These are phyloP conservation scores for Fusarium incarnatum DNA, from an alignment of 2,329 filamentous ascomycete species.

Conservation along the genomic window DNA sequence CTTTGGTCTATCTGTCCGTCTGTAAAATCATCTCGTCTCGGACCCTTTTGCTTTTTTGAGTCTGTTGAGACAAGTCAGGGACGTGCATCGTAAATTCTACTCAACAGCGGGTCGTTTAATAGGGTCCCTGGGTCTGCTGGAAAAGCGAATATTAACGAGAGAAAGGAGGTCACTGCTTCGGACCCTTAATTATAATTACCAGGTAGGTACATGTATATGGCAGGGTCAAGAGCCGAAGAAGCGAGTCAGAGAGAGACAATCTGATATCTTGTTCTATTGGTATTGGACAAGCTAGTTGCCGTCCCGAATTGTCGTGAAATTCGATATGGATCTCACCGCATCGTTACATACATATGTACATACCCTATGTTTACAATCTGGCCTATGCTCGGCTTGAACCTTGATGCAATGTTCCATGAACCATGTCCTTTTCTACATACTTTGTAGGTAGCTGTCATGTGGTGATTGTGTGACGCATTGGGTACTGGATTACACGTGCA, in stretches of 20 bases:
- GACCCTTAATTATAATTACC: background rate
- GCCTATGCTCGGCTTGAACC: background rate
- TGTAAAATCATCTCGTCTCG: background rate
- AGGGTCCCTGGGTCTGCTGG: background rate
- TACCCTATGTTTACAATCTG: background rate
- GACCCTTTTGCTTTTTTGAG: conserved; percentile 1
- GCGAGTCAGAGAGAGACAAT: background rate
- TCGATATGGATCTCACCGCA: background rate
- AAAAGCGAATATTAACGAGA: background rate
- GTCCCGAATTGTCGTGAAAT: background rate
- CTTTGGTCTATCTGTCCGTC: background rate
- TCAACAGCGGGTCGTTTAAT: background rate
- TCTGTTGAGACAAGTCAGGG: conserved; percentile 1
- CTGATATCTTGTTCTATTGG: background rate
- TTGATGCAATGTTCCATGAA: background rate
- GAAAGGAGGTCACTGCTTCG: conserved; percentile 1
- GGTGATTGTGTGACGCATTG: background rate
- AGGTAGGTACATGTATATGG: background rate
- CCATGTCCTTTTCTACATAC: background rate
- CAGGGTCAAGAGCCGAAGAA: background rate
- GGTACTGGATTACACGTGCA: background rate
- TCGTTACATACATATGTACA: background rate
- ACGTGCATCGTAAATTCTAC: conserved; percentile 4
- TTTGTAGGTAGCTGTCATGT: background rate
- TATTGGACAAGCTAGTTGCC: background rate